These are phyloP conservation scores for Suillus bovinus DNA, from an alignment of 768 basidiomycete genomes.

Conservation along the genomic window DNA sequence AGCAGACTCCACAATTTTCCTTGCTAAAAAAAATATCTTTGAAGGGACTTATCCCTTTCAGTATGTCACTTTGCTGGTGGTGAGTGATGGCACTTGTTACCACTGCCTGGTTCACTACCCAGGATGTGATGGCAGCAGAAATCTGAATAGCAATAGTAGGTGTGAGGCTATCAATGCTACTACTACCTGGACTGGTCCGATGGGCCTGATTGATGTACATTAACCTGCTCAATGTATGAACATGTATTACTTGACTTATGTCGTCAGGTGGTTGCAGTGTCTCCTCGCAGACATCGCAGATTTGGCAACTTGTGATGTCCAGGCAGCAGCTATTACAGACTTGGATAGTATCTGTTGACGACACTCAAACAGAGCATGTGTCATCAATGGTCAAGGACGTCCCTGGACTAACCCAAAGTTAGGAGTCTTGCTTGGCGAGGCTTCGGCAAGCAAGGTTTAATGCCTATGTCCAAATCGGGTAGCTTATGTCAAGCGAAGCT, in stretches of 20 bases:
- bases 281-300: background rate
- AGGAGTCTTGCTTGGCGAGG: too few relatives aligned
- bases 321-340: too few relatives aligned
- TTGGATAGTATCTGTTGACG: too few relatives aligned
- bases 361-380: too few relatives aligned
- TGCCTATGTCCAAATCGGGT: too few relatives aligned
- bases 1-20: background rate
- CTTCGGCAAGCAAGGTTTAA: too few relatives aligned
- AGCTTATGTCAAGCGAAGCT: too few relatives aligned
- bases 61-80: background rate
- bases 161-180: background rate
- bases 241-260: background rate
- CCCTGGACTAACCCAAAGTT: too few relatives aligned
- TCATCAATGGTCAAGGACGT: too few relatives aligned
- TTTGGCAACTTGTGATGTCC: background rate
- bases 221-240: background rate
- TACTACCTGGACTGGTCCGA: background rate
- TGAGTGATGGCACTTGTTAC: background rate
- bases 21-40: background rate
- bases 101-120: background rate
- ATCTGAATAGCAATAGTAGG: background rate
- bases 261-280: background rate
- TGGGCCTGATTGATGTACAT: background rate
- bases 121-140: background rate
- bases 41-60: background rate